Conservation (phyloP, 2,329 filamentous ascomycete genomes). For the Trichoderma lentiforme region DNA sequence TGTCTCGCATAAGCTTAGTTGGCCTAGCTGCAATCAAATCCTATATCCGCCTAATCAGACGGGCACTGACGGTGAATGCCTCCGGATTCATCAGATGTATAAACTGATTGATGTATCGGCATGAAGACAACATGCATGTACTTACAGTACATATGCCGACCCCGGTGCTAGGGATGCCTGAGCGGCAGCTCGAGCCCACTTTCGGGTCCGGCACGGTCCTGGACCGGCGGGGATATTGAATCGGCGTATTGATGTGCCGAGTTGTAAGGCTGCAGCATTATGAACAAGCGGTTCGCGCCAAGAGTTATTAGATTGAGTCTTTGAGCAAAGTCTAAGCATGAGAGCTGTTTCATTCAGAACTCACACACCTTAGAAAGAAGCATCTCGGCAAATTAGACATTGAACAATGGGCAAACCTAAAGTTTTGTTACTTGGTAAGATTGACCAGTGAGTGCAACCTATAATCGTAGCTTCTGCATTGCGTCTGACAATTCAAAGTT, state of each 20-base stretch:
- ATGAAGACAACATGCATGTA: not conserved
- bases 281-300: not conserved
- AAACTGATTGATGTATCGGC: not conserved
- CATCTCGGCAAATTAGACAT: not conserved
- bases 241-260: not conserved
- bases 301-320: not conserved
- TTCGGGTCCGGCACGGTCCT: not conserved
- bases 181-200: not conserved
- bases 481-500: not conserved
- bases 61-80: not conserved
- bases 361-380: not conserved
- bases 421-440: not conserved
- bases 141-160: not conserved
- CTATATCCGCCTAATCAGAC: not conserved
- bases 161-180: not conserved
- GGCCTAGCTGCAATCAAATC: not conserved
- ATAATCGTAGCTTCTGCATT: not conserved
- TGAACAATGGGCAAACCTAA: not conserved
- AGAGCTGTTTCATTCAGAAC: not conserved
- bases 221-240: not conserved
- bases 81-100: not conserved
- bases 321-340: not conserved
- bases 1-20: not conserved
- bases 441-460: not conserved
- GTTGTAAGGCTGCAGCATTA: not conserved